phyloP scores from a whole-genome alignment of 495 filamentous ascomycete species.

The Amorphotheca resinae region DNA sequence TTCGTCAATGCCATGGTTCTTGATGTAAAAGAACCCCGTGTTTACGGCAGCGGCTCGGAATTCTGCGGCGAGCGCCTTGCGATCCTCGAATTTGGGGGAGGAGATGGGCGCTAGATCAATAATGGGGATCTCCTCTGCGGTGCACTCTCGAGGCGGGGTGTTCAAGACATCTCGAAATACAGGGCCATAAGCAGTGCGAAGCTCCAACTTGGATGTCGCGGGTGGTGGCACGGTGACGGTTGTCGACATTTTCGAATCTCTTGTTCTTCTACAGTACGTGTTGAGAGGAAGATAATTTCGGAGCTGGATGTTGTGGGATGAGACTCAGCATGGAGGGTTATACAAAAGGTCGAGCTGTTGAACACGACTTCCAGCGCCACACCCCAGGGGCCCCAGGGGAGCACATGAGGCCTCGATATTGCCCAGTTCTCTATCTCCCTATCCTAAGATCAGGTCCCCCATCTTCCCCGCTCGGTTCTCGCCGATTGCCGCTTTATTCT shows the following conservation, averaged over 20 bases:
- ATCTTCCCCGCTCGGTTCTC: no score
- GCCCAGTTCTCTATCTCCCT: no score
- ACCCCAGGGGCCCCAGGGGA: no score
- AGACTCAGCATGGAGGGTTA: no score
- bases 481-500: no score
- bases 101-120: constrained; percentile 36
- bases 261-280: no score
- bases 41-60: constrained; percentile 33
- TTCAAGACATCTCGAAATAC: constrained; percentile 29
- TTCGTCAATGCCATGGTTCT: constrained; percentile 39
- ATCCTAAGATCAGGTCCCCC: no score
- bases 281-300: no score
- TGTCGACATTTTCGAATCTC: constrained; percentile 8
- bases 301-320: no score
- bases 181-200: constrained; percentile 28
- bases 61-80: constrained; percentile 27
- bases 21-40: constrained; percentile 43
- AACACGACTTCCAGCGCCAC: no score
- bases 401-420: no score
- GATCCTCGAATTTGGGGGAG: constrained; percentile 24
- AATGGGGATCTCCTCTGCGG: constrained; percentile 43
- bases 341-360: no score
- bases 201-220: constrained; percentile 27
- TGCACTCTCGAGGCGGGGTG: constrained; percentile 26
- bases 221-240: constrained; percentile 10